These are phyloP conservation scores for Phascolomyces articulosus DNA, from an alignment of 371 early-diverging fungal species.

Conservation along the genomic window DNA sequence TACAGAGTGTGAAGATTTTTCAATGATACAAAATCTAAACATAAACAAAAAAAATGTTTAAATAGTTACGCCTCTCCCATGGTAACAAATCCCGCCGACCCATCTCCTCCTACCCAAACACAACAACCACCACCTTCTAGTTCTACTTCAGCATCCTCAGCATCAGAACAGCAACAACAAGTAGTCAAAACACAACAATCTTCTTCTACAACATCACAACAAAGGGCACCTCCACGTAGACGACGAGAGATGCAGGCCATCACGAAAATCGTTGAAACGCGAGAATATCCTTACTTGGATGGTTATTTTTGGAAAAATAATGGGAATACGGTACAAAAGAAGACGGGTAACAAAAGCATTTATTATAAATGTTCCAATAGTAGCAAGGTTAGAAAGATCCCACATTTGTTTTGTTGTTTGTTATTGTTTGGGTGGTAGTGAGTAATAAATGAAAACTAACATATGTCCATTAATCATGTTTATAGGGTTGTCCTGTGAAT, in stretches of 20 bases:
- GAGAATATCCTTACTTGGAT: constrained; percentile 56
- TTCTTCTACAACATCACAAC: constrained; percentile 7
- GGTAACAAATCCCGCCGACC: constrained; percentile 6
- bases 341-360: constrained; percentile 66
- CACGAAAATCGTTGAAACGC: constrained; percentile 66
- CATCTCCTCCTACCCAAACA: constrained; percentile 13
- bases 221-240: constrained; percentile 37
- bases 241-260: constrained; percentile 70
- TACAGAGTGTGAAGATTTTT: background rate
- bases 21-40: background rate
- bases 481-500: constrained; percentile 62
- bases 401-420: background rate
- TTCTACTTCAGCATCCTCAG: too few species aligned
- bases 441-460: constrained; percentile 23
- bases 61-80: constrained; percentile 8
- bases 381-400: constrained; percentile 40
- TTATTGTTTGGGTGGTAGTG: constrained; percentile 1
- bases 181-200: too few species aligned
- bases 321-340: constrained; percentile 64
- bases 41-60: too few species aligned
- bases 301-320: constrained; percentile 69
- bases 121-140: too few species aligned
- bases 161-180: constrained; percentile 12
- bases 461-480: too few species aligned
- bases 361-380: constrained; percentile 63